phyloP scores from a whole-genome alignment of 371 early-diverging fungal species.

The Actinomortierella ambigua region DNA sequence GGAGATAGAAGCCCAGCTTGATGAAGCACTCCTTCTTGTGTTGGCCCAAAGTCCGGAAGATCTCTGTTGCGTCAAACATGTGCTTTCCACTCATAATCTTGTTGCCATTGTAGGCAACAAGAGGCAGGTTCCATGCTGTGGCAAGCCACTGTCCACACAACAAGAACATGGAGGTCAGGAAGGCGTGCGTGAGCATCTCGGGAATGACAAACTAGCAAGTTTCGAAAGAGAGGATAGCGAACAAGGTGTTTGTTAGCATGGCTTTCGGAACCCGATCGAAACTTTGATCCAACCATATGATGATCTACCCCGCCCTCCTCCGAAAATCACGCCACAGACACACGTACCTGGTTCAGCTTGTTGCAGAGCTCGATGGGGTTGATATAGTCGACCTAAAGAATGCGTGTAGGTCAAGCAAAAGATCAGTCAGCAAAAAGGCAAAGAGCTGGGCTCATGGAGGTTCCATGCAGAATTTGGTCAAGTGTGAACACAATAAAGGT shows the following conservation, averaged over 20 bases:
- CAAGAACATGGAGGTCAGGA: constrained; percentile 83
- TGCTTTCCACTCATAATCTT: constrained; percentile 83
- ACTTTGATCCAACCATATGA: not conserved
- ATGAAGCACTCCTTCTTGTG: constrained; percentile 95
- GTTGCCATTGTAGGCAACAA: constrained; percentile 82
- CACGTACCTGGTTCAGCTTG: constrained; percentile 92
- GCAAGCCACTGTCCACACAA: constrained; percentile 90
- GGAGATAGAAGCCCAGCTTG: constrained; percentile 93
- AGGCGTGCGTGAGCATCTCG: constrained; percentile 84
- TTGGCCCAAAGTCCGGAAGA: constrained; percentile 86
- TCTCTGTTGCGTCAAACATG: constrained; percentile 96
- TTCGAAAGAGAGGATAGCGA: not conserved
- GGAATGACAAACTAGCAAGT: constrained; percentile 87
- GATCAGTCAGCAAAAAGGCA: too few species aligned
- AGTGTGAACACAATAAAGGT: too few species aligned
- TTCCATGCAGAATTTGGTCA: too few species aligned
- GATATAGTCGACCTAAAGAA: constrained; percentile 95
- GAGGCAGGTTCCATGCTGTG: constrained; percentile 82
- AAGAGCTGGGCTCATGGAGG: too few species aligned
- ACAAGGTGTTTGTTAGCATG: not conserved
- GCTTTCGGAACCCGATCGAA: too few species aligned
- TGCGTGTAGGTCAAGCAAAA: too few species aligned
- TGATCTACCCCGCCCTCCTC: not conserved
- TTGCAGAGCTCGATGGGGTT: constrained; percentile 98
- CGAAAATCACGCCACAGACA: not conserved